Conservation (phyloP, 2,329 filamentous ascomycete genomes). For the Capronia americana region DNA sequence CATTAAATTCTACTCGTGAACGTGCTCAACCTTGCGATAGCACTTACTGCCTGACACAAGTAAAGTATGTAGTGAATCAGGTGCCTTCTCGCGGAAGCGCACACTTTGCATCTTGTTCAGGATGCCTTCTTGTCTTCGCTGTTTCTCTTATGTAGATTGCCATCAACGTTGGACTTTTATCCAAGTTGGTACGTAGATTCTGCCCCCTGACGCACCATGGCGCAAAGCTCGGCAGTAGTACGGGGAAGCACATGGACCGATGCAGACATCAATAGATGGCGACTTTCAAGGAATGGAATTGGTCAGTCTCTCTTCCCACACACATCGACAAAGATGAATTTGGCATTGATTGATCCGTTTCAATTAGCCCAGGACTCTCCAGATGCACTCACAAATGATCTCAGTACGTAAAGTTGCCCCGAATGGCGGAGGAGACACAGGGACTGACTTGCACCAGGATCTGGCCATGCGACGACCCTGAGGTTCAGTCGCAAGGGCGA, state of each 20-base stretch:
- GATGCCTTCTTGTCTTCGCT: neutral
- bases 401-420: slow-evolving; percentile 62
- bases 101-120: neutral
- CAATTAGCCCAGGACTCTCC: slow-evolving; percentile 82
- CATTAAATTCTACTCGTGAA: neutral
- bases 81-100: neutral
- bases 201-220: neutral
- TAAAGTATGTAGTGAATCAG: neutral
- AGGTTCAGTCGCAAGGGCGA: slow-evolving; percentile 96
- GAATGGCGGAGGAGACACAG: neutral
- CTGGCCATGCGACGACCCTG: slow-evolving; percentile 68
- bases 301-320: slow-evolving; percentile 1
- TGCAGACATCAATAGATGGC: slow-evolving; percentile 6
- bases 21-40: neutral
- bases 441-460: slow-evolving; percentile 50
- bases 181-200: neutral
- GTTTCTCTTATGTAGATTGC: neutral
- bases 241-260: neutral
- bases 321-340: slow-evolving; percentile 63
- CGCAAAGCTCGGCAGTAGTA: neutral
- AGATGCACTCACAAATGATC: slow-evolving; percentile 84
- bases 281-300: slow-evolving; percentile 15
- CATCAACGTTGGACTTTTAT: neutral
- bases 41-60: neutral
- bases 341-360: slow-evolving; percentile 74